A percentile compares a stretch with the other conserved stretches of the same genome.
phyloP scores from a whole-genome alignment of 2,329 filamentous ascomycete species.

The Tolypocladium cylindrosporum region DNA sequence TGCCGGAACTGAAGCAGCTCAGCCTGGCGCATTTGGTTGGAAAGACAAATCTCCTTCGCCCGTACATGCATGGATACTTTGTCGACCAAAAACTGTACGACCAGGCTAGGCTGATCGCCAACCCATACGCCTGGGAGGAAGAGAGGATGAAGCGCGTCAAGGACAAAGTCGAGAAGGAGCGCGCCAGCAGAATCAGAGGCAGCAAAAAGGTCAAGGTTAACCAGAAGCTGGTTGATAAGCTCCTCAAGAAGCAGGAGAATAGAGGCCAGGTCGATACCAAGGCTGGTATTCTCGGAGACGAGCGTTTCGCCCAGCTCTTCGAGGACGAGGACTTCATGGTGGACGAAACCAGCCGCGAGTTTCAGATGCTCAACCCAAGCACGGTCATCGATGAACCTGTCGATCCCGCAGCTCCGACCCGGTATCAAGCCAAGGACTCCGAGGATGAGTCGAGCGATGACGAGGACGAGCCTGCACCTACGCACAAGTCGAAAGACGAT shows the following conservation, averaged over 20 bases:
- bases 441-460: constrained; percentile 35
- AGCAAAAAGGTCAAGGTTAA: constrained; percentile 99
- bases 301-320: constrained; percentile 81
- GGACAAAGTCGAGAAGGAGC: constrained; percentile 93
- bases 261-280: constrained; percentile 46
- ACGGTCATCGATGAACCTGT: constrained; percentile 39
- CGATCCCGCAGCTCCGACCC: constrained; percentile 22
- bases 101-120: constrained; percentile 83
- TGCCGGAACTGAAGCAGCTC: constrained; percentile 74
- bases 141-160: constrained; percentile 84
- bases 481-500: constrained; percentile 21
- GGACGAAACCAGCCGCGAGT: constrained; percentile 82
- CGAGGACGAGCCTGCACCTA: constrained; percentile 16
- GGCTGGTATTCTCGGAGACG: constrained; percentile 66
- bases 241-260: constrained; percentile 54
- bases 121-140: constrained; percentile 89
- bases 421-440: constrained; percentile 28
- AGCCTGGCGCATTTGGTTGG: constrained; percentile 84
- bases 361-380: constrained; percentile 80
- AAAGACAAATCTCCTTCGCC: constrained; percentile 77
- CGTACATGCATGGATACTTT: constrained; percentile 99
- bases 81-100: constrained; percentile 93
- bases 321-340: constrained; percentile 89
- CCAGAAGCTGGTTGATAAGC: constrained; percentile 66
- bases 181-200: constrained; percentile 87